Percentiles rank a stretch among this genome's conserved stretches.
Evolutionary conservation across 2,329 filamentous ascomycete species (phyloP).

Genomic region (Aspergillus fructus): DNA sequence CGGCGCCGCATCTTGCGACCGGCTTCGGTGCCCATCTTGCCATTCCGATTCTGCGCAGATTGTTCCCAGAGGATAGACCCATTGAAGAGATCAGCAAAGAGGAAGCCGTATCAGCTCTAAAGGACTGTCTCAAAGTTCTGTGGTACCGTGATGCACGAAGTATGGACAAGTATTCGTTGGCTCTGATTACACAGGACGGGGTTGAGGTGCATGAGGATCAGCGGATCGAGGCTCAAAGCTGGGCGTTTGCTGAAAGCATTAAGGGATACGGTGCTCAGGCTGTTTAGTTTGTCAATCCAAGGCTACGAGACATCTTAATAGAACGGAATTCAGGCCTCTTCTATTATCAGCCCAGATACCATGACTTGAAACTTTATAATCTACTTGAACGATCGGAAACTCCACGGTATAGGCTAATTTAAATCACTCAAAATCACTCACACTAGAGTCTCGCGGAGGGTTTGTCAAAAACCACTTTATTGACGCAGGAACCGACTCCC

Average conservation of each 20-base stretch:
- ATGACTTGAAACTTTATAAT: background rate
- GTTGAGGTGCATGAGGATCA: constrained; percentile 81
- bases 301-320: constrained; percentile 11
- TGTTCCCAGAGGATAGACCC: constrained; percentile 80
- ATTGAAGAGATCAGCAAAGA: constrained; percentile 72
- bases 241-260: constrained; percentile 95
- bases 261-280: constrained; percentile 88
- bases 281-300: constrained; percentile 30
- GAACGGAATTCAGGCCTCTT: constrained; percentile 21
- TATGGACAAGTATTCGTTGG: constrained; percentile 87
- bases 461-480: constrained; percentile 46
- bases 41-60: constrained; percentile 81
- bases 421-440: background rate
- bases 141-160: constrained; percentile 96
- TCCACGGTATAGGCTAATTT: background rate
- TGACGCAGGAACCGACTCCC: constrained; percentile 58
- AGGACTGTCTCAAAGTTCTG: constrained; percentile 97
- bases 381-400: background rate
- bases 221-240: constrained; percentile 92
- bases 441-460: constrained; percentile 36
- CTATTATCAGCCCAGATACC: background rate
- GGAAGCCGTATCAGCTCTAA: constrained; percentile 74
- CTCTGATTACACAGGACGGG: constrained; percentile 84
- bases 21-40: constrained; percentile 93
- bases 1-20: constrained; percentile 82